phyloP scores from a whole-genome alignment of 2,329 filamentous ascomycete species.

The Cercospora brassicicola region DNA sequence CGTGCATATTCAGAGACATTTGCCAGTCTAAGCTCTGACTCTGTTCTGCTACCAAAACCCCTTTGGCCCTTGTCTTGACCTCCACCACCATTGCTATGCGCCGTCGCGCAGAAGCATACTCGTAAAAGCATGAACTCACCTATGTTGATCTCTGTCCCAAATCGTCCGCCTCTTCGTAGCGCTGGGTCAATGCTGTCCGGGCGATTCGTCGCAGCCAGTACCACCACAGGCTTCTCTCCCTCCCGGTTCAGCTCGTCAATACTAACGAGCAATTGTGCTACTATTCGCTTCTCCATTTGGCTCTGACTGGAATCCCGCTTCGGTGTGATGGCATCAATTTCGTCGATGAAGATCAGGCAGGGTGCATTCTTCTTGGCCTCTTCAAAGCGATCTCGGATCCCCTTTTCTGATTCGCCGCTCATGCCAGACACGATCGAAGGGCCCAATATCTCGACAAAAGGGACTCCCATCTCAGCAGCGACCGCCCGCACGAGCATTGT shows the following conservation, averaged over 20 bases:
- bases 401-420: constrained; percentile 87
- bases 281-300: constrained; percentile 86
- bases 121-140: constrained; percentile 42
- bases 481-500: constrained; percentile 80
- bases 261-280: constrained; percentile 77
- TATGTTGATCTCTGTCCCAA: constrained; percentile 82
- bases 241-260: constrained; percentile 77
- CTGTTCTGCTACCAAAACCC: background rate
- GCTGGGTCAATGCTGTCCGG: constrained; percentile 83
- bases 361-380: constrained; percentile 83
- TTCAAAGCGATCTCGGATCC: constrained; percentile 80
- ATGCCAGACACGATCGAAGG: constrained; percentile 81
- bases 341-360: constrained; percentile 86
- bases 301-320: constrained; percentile 80
- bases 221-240: constrained; percentile 71
- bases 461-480: constrained; percentile 71
- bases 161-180: constrained; percentile 70
- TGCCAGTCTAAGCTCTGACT: background rate
- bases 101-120: background rate
- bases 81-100: background rate
- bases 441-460: constrained; percentile 79
- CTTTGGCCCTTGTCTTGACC: background rate
- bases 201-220: constrained; percentile 86
- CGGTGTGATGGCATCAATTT: constrained; percentile 86
- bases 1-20: background rate